These are phyloP conservation scores for Emmonsiellopsis sp. DNA, from an alignment of 2,329 filamentous ascomycete genomes.

Conservation along the genomic window DNA sequence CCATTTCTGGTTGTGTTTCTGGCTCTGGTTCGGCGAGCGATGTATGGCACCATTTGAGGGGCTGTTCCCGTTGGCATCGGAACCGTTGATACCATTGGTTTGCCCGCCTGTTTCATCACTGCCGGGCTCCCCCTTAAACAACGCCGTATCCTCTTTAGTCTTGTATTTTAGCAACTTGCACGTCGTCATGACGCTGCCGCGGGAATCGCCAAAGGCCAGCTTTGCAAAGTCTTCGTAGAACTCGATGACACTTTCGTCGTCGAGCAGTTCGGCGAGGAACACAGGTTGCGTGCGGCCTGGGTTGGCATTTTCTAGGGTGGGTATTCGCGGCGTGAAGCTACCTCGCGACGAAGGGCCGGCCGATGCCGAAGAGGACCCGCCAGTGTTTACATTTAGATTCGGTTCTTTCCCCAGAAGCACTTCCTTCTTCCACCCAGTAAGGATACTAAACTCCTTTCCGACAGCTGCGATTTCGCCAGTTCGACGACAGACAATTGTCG, in stretches of 20 bases:
- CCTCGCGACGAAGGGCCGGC: conserved; percentile 35
- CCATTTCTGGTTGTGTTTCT: conserved; percentile 37
- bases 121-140: conserved; percentile 40
- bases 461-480: conserved; percentile 93
- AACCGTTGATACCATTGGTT: not conserved
- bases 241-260: conserved; percentile 84
- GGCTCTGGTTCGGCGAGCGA: conserved; percentile 45
- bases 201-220: conserved; percentile 82
- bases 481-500: conserved; percentile 81
- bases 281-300: conserved; percentile 61
- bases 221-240: conserved; percentile 95
- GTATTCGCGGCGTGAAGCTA: conserved; percentile 40
- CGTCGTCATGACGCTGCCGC: conserved; percentile 71
- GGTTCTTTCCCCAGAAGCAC: conserved; percentile 78
- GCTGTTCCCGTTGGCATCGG: conserved; percentile 10
- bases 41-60: conserved; percentile 8
- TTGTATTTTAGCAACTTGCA: conserved; percentile 88
- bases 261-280: conserved; percentile 83
- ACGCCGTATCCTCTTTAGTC: conserved; percentile 50
- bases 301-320: conserved; percentile 22
- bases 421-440: conserved; percentile 90
- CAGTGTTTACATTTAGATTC: conserved; percentile 78
- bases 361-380: conserved; percentile 33
- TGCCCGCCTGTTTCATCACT: conserved; percentile 21
- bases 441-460: conserved; percentile 91